Conservation (phyloP, 1,139 yeast genomes). For the Geotrichum histeridarum region DNA sequence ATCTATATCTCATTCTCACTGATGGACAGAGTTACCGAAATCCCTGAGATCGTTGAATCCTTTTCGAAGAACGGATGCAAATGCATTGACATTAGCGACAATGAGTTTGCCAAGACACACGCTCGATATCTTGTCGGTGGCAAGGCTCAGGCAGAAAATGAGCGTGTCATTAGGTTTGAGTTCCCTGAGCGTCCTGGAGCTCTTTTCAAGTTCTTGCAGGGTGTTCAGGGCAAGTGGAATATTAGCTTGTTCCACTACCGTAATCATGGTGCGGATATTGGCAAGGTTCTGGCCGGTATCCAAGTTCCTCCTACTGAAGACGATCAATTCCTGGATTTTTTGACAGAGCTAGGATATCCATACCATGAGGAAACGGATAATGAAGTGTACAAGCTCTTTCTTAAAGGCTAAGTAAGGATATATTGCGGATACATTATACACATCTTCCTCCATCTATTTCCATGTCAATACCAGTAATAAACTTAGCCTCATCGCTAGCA, state of each 20-base stretch:
- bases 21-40: slow-evolving; percentile 58
- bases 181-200: slow-evolving; percentile 99
- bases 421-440: slow-evolving; percentile 3
- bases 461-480: slow-evolving; percentile 17
- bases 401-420: slow-evolving; percentile 32
- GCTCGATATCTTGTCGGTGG: slow-evolving; percentile 97
- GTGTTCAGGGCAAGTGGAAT: slow-evolving; percentile 78
- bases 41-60: slow-evolving; percentile 43
- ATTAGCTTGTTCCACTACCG: slow-evolving; percentile 92
- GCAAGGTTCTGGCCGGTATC: slow-evolving; percentile 85
- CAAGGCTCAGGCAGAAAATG: slow-evolving; percentile 59
- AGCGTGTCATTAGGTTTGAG: slow-evolving; percentile 76
- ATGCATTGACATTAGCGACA: slow-evolving; percentile 80
- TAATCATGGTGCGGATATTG: slow-evolving; percentile 93
- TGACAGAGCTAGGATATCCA: slow-evolving; percentile 68
- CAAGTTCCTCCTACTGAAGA: slow-evolving; percentile 71
- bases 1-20: slow-evolving; percentile 76
- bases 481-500: slow-evolving; percentile 18
- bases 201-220: slow-evolving; percentile 66
- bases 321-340: slow-evolving; percentile 59
- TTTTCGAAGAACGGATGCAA: slow-evolving; percentile 39
- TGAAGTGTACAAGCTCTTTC: slow-evolving; percentile 70
- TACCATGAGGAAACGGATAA: slow-evolving; percentile 81
- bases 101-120: slow-evolving; percentile 92
- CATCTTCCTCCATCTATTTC: slow-evolving; percentile 22